Conservation (phyloP, 371 early-diverging fungal species). For the Coemansia sp. region DNA sequence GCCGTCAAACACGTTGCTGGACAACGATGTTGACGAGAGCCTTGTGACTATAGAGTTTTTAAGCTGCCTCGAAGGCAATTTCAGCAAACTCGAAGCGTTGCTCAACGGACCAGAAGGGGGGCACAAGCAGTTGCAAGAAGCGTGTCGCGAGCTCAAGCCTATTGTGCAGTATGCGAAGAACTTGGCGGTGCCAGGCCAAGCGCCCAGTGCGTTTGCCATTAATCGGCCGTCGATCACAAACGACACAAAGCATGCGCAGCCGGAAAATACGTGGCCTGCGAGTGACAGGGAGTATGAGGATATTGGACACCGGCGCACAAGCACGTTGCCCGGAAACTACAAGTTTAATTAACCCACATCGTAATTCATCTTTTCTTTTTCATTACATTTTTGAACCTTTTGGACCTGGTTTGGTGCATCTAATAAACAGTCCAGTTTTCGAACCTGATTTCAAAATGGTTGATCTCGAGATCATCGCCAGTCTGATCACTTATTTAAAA, state of each 20-base stretch:
- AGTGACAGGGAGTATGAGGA: slow-evolving; percentile 31
- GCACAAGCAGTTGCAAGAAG: slow-evolving; percentile 13
- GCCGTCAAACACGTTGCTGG: slow-evolving; percentile 31
- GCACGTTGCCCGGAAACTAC: slow-evolving; percentile 29
- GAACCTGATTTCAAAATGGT: no score
- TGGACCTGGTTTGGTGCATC: neutral
- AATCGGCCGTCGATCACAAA: slow-evolving; percentile 4
- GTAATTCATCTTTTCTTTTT: neutral
- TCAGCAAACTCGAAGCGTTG: slow-evolving; percentile 24
- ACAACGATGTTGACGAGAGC: slow-evolving; percentile 45
- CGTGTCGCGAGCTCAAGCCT: slow-evolving; percentile 45
- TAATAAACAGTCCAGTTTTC: neutral
- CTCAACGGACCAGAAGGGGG: neutral
- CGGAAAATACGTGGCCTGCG: neutral
- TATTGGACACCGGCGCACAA: slow-evolving; percentile 31
- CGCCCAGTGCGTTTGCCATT: slow-evolving; percentile 18
- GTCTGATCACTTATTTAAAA: no score
- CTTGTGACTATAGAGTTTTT: slow-evolving; percentile 46
- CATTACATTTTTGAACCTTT: slow-evolving; percentile 1
- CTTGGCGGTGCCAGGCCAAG: slow-evolving; percentile 18
- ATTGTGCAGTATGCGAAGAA: slow-evolving; percentile 46
- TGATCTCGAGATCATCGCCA: no score
- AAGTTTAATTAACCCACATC: slow-evolving; percentile 3
- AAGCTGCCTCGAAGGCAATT: slow-evolving; percentile 37
- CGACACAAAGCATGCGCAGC: slow-evolving; percentile 9